Conservation (phyloP, 352 stramenopile genomes). For the Phytophthora parvispora region DNA sequence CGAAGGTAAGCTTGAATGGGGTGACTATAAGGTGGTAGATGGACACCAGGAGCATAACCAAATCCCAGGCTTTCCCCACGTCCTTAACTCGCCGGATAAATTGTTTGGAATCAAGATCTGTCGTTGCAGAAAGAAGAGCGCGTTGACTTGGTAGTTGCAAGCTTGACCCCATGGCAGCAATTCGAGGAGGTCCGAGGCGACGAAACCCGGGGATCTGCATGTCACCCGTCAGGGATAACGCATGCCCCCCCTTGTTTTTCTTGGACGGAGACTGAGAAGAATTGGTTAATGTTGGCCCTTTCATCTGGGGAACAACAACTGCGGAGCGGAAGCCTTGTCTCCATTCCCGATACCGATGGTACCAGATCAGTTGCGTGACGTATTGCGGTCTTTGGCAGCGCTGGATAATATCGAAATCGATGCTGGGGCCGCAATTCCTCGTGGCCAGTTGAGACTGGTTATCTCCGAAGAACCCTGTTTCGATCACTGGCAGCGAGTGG, state of each 20-base stretch:
- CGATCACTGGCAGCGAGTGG: conserved; percentile 56
- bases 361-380: conserved; percentile 48
- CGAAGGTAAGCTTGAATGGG: conserved; percentile 64
- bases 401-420: conserved; percentile 71
- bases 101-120: conserved; percentile 14
- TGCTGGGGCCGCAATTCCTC: conserved; percentile 11
- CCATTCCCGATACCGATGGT: conserved; percentile 48
- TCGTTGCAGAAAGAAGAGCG: conserved; percentile 1
- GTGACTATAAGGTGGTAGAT: conserved; percentile 48
- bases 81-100: conserved; percentile 49
- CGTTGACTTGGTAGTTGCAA: conserved; percentile 5
- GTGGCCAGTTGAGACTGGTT: no score
- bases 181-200: no score
- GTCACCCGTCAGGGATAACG: no score
- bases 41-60: conserved; percentile 46
- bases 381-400: conserved; percentile 58
- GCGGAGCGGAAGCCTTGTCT: conserved; percentile 8
- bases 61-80: conserved; percentile 56
- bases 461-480: conserved; percentile 43
- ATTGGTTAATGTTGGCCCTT: not conserved
- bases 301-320: no score
- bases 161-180: no score
- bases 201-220: no score
- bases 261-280: not conserved
- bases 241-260: no score